phyloP scores from a whole-genome alignment of 495 filamentous ascomycete species.

The Rusavskia elegans region DNA sequence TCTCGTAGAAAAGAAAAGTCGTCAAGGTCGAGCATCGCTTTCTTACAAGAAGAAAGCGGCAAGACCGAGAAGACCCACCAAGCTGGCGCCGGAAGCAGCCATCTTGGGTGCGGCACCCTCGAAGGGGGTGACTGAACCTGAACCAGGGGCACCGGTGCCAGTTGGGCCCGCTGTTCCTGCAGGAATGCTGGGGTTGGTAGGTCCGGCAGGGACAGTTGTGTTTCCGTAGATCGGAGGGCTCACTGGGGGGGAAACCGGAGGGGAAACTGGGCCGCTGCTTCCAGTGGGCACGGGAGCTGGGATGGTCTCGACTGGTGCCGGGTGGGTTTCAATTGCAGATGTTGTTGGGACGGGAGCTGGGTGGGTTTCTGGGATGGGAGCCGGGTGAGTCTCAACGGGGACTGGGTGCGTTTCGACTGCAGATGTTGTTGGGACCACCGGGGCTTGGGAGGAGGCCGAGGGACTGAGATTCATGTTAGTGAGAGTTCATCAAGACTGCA shows the following conservation, averaged over 20 bases:
- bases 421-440: neutral
- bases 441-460: neutral
- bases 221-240: constrained; percentile 2
- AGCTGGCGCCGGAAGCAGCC: constrained; percentile 19
- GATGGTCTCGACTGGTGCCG: neutral
- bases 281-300: neutral
- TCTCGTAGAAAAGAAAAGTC: neutral
- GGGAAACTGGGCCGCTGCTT: neutral
- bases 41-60: constrained; percentile 25
- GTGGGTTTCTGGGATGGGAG: neutral
- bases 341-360: neutral
- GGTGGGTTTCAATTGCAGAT: neutral
- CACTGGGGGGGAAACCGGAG: neutral
- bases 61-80: constrained; percentile 22
- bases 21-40: neutral
- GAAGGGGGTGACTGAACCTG: constrained; percentile 5
- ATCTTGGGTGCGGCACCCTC: constrained; percentile 18
- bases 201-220: constrained; percentile 1
- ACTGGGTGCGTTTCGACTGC: neutral
- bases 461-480: neutral
- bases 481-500: neutral
- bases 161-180: constrained; percentile 3
- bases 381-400: neutral
- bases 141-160: constrained; percentile 2
- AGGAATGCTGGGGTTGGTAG: constrained; percentile 1